Conservation (phyloP, 108 stramenopile species). For the Cylindrotheca closterium region DNA sequence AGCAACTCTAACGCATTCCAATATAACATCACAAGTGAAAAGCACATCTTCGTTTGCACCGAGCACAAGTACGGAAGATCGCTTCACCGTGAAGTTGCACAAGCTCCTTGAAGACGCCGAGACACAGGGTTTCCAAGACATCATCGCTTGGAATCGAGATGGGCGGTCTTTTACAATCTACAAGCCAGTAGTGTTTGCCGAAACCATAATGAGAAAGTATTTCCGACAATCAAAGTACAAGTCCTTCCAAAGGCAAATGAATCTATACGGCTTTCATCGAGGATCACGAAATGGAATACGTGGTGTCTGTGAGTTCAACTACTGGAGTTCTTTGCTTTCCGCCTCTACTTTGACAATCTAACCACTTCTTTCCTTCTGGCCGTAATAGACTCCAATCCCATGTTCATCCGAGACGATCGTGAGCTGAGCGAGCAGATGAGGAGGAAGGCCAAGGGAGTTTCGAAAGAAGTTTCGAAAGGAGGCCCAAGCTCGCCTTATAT, state of each 20-base stretch:
- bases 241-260: slow-evolving; percentile 22
- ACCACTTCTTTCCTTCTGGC: neutral
- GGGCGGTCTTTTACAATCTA: slow-evolving; percentile 15
- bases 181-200: slow-evolving; percentile 9
- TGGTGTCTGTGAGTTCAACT: slow-evolving; percentile 27
- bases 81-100: slow-evolving; percentile 17
- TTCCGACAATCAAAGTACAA: slow-evolving; percentile 26
- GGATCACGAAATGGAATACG: slow-evolving; percentile 1
- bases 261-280: slow-evolving; percentile 14
- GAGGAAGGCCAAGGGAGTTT: neutral
- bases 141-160: slow-evolving; percentile 22
- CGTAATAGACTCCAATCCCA: slow-evolving; percentile 15
- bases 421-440: slow-evolving; percentile 5
- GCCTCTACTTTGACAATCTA: neutral
- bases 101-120: slow-evolving; percentile 16
- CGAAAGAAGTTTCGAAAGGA: neutral
- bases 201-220: slow-evolving; percentile 5
- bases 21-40: too few species aligned
- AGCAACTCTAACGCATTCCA: too few species aligned
- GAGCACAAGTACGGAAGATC: neutral
- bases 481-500: too few species aligned
- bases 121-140: slow-evolving; percentile 5
- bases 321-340: too few species aligned
- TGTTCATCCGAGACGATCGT: slow-evolving; percentile 17
- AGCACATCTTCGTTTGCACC: slow-evolving; percentile 1